A percentile compares a stretch with the other conserved stretches of the same genome.
Evolutionary conservation across 805 yeast species (phyloP).

Genomic region (Barnettozyma siamensis): DNA sequence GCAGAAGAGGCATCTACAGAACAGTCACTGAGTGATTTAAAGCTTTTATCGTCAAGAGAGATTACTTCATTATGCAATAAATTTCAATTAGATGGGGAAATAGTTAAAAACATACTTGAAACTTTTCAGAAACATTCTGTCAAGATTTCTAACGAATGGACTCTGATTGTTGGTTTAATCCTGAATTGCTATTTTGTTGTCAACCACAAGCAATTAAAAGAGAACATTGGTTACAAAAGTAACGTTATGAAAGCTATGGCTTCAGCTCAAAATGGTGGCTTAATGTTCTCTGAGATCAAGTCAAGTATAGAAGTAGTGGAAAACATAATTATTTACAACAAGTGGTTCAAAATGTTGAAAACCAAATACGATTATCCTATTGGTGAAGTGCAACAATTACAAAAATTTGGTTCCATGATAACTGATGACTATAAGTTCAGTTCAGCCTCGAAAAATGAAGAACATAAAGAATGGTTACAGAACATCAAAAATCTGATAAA

Average conservation of each 20-base stretch:
- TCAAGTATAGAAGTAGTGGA: constrained; percentile 50
- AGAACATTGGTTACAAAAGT: constrained; percentile 44
- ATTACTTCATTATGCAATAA: constrained; percentile 50
- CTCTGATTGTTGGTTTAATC: constrained; percentile 60
- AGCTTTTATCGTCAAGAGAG: constrained; percentile 35
- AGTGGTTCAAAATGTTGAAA: constrained; percentile 58
- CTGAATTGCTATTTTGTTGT: constrained; percentile 52
- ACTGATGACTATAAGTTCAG: constrained; percentile 26
- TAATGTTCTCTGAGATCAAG: constrained; percentile 42
- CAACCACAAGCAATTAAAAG: constrained; percentile 39
- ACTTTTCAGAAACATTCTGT: constrained; percentile 45
- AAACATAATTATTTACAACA: constrained; percentile 47
- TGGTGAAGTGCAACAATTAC: constrained; percentile 21
- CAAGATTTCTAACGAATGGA: constrained; percentile 61
- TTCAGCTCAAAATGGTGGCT: constrained; percentile 47
- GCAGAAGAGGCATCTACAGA: background rate
- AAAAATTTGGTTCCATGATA: constrained; percentile 31
- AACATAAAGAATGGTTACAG: constrained; percentile 10
- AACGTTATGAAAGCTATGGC: constrained; percentile 46
- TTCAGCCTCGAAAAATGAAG: constrained; percentile 26
- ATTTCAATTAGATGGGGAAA: constrained; percentile 53
- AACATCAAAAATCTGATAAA: background rate
- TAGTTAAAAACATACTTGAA: constrained; percentile 44
- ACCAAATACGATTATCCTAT: constrained; percentile 31
- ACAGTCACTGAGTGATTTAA: constrained; percentile 25